These are phyloP conservation scores for Leishmania braziliensis DNA, from an alignment of 208 protist species.

Conservation along the genomic window DNA sequence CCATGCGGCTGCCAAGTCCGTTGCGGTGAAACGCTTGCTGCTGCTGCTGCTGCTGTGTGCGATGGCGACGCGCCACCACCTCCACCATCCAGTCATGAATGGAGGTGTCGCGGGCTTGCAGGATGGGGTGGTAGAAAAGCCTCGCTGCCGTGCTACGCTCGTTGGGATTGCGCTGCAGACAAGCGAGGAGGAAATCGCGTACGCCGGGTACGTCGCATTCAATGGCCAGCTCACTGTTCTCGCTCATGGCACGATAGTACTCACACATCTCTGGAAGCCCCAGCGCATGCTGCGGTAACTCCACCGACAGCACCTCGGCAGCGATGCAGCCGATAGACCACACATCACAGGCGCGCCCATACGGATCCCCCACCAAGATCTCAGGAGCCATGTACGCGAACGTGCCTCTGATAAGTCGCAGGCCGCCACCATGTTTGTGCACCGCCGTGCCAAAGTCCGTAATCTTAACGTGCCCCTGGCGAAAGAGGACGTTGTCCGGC, in stretches of 20 bases:
- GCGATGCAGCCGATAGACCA: constrained; percentile 96
- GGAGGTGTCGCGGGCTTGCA: constrained; percentile 41
- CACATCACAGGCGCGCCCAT: constrained; percentile 93
- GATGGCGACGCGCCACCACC: constrained; percentile 35
- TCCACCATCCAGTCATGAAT: constrained; percentile 55
- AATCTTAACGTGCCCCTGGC: constrained; percentile 65
- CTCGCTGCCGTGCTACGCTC: constrained; percentile 41
- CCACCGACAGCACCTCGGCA: constrained; percentile 81
- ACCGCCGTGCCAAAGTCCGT: constrained; percentile 87
- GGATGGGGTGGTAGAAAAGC: constrained; percentile 60
- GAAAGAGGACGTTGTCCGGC: constrained; percentile 85
- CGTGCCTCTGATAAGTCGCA: constrained; percentile 71
- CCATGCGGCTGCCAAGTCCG: constrained; percentile 5
- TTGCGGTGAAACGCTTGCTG: constrained; percentile 25
- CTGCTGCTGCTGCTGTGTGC: constrained; percentile 22
- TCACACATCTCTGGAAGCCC: constrained; percentile 74
- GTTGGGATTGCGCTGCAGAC: constrained; percentile 64
- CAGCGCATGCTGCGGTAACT: constrained; percentile 55
- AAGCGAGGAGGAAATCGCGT: constrained; percentile 54
- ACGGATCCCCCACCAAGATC: constrained; percentile 86
- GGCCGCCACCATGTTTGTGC: constrained; percentile 45
- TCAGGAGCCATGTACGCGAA: constrained; percentile 93
- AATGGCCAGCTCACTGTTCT: constrained; percentile 47
- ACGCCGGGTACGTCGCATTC: constrained; percentile 60
- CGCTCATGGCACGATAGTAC: constrained; percentile 63